Percentiles rank a stretch among this genome's conserved stretches.
Conservation (phyloP, 1,139 yeast genomes). For the Candida neerlandica region DNA sequence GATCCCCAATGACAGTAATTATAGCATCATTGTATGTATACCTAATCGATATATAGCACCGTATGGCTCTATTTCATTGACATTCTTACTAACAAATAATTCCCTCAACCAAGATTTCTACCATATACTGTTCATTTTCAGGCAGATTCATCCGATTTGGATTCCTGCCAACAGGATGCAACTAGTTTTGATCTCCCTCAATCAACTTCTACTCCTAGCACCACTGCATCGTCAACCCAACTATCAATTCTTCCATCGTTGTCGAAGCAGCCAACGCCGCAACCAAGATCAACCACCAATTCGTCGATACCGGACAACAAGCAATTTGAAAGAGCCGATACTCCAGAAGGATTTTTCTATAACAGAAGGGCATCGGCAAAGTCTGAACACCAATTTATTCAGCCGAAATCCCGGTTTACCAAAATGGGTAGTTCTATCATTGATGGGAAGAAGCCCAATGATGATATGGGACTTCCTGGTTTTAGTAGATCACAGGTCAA, state of each 20-base stretch:
- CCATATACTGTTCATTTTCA: conserved; percentile 77
- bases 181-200: conserved; percentile 9
- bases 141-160: conserved; percentile 25
- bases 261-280: conserved; percentile 16
- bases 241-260: conserved; percentile 26
- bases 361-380: conserved; percentile 10
- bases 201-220: conserved; percentile 7
- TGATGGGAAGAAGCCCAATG: conserved; percentile 34
- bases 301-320: conserved; percentile 4
- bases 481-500: conserved; percentile 35
- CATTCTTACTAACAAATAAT: conserved; percentile 8
- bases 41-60: not conserved
- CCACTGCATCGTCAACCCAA: conserved; percentile 11
- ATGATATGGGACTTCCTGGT: conserved; percentile 41
- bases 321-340: conserved; percentile 15
- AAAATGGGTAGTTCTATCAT: conserved; percentile 40
- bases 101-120: conserved; percentile 47
- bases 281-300: conserved; percentile 10
- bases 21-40: conserved; percentile 63
- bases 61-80: conserved; percentile 4
- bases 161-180: conserved; percentile 12
- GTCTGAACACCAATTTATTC: conserved; percentile 31
- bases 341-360: conserved; percentile 35
- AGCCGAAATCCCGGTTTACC: conserved; percentile 44
- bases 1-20: conserved; percentile 52